Conservation (phyloP, 192 early-diverging fungal species). For the Umbelopsis vinacea region DNA sequence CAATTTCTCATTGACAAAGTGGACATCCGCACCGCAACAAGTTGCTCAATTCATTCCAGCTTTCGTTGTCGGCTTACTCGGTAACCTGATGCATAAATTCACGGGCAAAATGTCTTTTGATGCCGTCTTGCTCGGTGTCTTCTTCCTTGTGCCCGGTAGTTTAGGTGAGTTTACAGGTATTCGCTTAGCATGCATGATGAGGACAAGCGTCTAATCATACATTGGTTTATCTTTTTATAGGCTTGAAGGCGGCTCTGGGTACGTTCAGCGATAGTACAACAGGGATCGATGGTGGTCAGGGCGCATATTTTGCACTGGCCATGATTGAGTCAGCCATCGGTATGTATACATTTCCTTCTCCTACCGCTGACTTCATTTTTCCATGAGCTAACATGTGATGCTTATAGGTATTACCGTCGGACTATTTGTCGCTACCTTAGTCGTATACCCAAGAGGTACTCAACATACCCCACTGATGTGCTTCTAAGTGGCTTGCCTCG, state of each 20-base stretch:
- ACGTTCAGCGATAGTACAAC: conserved; percentile 19
- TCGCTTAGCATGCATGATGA: no score
- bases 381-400: conserved; percentile 24
- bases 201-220: no score
- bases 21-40: conserved; percentile 55
- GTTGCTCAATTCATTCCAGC: conserved; percentile 71
- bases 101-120: conserved; percentile 77
- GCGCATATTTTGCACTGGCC: conserved; percentile 51
- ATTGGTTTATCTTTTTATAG: not conserved
- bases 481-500: conserved; percentile 28
- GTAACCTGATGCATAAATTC: conserved; percentile 80
- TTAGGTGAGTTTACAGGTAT: conserved; percentile 23
- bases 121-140: conserved; percentile 80
- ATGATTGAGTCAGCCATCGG: conserved; percentile 50
- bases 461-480: conserved; percentile 48
- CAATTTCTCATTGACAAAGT: conserved; percentile 58
- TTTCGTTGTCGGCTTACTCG: conserved; percentile 79
- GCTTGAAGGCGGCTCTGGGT: conserved; percentile 42
- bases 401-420: conserved; percentile 70
- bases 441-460: conserved; percentile 58
- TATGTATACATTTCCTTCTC: not conserved
- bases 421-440: conserved; percentile 66
- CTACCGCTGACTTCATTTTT: not conserved
- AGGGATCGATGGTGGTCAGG: conserved; percentile 37
- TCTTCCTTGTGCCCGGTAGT: conserved; percentile 38